Evolutionary conservation across 805 yeast species (phyloP).

Genomic region (Brettanomyces sp.): DNA sequence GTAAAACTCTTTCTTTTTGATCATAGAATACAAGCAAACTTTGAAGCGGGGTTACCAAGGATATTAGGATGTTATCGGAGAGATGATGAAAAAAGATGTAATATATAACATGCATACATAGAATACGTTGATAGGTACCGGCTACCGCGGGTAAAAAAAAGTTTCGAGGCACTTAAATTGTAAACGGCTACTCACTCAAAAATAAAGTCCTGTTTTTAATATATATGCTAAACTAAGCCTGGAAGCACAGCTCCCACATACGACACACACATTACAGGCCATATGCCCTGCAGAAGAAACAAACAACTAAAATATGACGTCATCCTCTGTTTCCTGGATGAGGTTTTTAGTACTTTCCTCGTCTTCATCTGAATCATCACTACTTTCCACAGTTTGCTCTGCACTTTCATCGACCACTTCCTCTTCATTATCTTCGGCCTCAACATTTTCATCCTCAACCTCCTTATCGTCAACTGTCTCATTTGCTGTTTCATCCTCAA

Average conservation of each 20-base stretch:
- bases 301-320: constrained; percentile 25
- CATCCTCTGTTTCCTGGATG: constrained; percentile 28
- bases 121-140: too few relatives aligned
- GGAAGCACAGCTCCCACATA: too few relatives aligned
- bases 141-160: too few relatives aligned
- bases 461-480: constrained; percentile 11
- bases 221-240: neutral
- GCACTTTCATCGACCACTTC: constrained; percentile 11
- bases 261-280: neutral
- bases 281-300: neutral
- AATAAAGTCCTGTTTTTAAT: neutral
- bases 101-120: too few relatives aligned
- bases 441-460: constrained; percentile 8
- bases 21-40: neutral
- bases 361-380: constrained; percentile 13
- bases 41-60: too few relatives aligned
- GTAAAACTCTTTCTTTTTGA: neutral
- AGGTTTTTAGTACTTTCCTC: constrained; percentile 14
- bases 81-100: too few relatives aligned
- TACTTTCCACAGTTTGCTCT: constrained; percentile 6
- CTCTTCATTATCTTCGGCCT: constrained; percentile 15
- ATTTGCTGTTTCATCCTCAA: constrained; percentile 13
- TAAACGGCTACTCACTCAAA: too few relatives aligned
- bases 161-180: too few relatives aligned
- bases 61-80: too few relatives aligned